Conservation (phyloP, 495 filamentous ascomycete species). For the Cladorrhinum samala region DNA sequence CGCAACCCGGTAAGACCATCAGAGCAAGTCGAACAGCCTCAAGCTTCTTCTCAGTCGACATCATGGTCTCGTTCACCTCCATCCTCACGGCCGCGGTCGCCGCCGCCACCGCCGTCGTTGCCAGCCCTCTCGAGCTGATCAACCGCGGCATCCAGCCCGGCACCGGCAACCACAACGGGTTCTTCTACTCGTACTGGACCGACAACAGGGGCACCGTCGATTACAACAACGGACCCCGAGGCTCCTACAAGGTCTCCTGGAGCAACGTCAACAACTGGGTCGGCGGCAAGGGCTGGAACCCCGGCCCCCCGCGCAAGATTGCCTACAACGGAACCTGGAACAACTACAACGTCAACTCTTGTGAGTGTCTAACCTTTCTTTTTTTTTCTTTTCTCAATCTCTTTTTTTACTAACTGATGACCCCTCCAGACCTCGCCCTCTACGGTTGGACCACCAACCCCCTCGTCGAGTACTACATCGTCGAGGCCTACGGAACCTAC, state of each 20-base stretch:
- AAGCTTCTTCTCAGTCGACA: not conserved
- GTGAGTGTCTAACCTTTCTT: conserved; percentile 10
- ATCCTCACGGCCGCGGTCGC: not conserved
- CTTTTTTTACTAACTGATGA: not conserved
- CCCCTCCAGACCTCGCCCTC: conserved; percentile 32
- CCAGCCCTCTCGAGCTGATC: not conserved
- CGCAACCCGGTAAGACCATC: not conserved
- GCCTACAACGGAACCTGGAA: conserved; percentile 28
- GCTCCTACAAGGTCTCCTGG: conserved; percentile 49
- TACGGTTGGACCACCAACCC: conserved; percentile 60
- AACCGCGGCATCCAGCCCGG: conserved; percentile 12
- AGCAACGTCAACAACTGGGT: conserved; percentile 48
- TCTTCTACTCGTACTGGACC: conserved; percentile 56
- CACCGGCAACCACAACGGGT: conserved; percentile 49
- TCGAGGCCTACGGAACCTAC: conserved; percentile 54
- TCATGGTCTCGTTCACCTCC: conserved; percentile 3
- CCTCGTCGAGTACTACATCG: conserved; percentile 59
- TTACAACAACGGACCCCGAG: conserved; percentile 47
- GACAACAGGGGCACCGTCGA: conserved; percentile 44
- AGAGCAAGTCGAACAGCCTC: too few species aligned
- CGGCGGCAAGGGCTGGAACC: conserved; percentile 55
- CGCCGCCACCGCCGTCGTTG: not conserved
- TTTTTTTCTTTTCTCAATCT: not conserved
- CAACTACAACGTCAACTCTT: conserved; percentile 23
- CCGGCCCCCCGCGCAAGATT: conserved; percentile 27